Evolutionary conservation across 306 rosid species (phyloP).

Genomic region (Abrus pulchellus): DNA sequence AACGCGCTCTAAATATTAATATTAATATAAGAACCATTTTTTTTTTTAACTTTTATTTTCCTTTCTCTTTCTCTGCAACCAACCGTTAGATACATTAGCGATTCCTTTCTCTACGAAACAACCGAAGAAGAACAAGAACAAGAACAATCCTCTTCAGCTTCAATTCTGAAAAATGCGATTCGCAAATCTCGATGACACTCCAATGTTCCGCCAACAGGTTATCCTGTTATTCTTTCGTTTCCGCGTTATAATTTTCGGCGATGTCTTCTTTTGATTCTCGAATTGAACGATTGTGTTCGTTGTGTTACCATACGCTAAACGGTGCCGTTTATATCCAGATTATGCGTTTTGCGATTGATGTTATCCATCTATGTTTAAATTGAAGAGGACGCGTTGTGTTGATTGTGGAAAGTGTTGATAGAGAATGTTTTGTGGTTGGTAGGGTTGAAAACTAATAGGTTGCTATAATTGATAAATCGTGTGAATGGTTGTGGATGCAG

Average conservation of each 20-base stretch:
- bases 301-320: neutral
- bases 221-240: neutral
- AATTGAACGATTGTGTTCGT: constrained; percentile 18
- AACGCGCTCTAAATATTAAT: constrained; percentile 43
- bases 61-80: neutral
- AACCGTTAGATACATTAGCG: neutral
- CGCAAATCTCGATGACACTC: constrained; percentile 66
- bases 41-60: neutral
- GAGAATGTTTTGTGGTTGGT: constrained; percentile 7
- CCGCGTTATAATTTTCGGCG: neutral
- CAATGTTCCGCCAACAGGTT: constrained; percentile 74
- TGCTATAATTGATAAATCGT: constrained; percentile 25
- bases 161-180: constrained; percentile 54
- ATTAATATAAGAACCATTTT: neutral
- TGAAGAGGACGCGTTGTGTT: neutral
- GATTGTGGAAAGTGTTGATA: neutral
- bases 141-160: constrained; percentile 6
- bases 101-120: constrained; percentile 31
- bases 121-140: constrained; percentile 3
- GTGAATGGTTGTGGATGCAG: constrained; percentile 61
- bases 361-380: neutral
- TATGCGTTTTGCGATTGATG: constrained; percentile 24
- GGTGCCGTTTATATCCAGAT: neutral
- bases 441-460: constrained; percentile 6
- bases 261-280: constrained; percentile 15